Conservation (phyloP, 192 early-diverging fungal genomes). For the Entrophospora sp. region DNA sequence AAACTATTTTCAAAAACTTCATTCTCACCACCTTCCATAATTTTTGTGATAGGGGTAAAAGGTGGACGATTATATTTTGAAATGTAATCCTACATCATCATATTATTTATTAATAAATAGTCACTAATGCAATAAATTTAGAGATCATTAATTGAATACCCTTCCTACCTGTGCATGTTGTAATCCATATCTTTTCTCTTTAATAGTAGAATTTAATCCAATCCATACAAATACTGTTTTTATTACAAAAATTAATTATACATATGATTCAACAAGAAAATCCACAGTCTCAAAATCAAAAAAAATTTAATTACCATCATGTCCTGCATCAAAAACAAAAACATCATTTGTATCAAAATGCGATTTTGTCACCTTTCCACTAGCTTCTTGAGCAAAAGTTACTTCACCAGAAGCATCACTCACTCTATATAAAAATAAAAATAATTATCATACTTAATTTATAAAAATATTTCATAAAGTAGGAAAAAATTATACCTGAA, state of each 20-base stretch:
- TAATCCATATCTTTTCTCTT: conserved; percentile 46
- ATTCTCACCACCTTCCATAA: conserved; percentile 65
- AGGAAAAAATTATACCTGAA: conserved; percentile 35
- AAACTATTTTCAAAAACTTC: conserved; percentile 38
- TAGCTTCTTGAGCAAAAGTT: conserved; percentile 47
- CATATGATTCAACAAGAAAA: neutral
- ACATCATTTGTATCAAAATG: conserved; percentile 55
- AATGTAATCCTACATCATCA: conserved; percentile 39
- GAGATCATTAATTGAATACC: neutral
- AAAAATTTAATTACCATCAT: conserved; percentile 22
- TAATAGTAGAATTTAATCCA: conserved; percentile 38
- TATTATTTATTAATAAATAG: neutral
- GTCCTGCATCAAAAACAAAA: conserved; percentile 57
- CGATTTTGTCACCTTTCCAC: conserved; percentile 31
- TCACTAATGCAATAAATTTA: neutral
- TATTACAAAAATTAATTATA: neutral
- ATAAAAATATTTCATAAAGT: conserved; percentile 13
- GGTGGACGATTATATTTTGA: conserved; percentile 38
- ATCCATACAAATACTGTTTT: conserved; percentile 49
- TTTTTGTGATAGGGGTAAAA: conserved; percentile 48
- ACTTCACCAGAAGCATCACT: conserved; percentile 31
- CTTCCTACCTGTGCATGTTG: conserved; percentile 46
- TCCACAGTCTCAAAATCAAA: too few species aligned
- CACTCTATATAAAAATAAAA: conserved; percentile 11
- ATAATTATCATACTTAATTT: neutral